A percentile compares a stretch with the other conserved stretches of the same genome.
Conservation (phyloP, 306 rosid genomes). For the Citrullus amarus region DNA sequence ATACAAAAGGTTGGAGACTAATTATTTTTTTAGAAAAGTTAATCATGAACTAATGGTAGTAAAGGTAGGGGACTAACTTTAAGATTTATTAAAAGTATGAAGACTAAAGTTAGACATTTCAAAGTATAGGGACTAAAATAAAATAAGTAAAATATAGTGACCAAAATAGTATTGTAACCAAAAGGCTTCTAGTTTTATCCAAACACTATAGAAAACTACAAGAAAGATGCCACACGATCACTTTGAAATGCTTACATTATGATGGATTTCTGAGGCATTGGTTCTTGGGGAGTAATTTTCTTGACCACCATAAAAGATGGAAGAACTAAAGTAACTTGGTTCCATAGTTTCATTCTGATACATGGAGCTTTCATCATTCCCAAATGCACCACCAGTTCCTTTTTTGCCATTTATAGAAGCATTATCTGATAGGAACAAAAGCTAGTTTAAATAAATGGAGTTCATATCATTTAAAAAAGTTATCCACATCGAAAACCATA, state of each 20-base stretch:
- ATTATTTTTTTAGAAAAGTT: too few species aligned
- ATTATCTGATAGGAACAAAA: constrained; percentile 11
- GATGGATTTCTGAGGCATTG: constrained; percentile 46
- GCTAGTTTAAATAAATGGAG: background rate
- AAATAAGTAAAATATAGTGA: too few species aligned
- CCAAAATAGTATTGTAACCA: too few species aligned
- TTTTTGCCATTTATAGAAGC: constrained; percentile 25
- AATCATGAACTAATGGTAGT: too few species aligned
- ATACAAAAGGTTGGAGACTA: too few species aligned
- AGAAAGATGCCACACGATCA: background rate
- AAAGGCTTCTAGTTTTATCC: background rate
- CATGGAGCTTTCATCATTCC: constrained; percentile 23
- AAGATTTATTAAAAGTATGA: too few species aligned
- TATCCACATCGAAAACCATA: background rate
- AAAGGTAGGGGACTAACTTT: too few species aligned
- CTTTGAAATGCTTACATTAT: constrained; percentile 25
- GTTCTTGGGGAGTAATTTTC: constrained; percentile 55
- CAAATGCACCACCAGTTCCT: constrained; percentile 23
- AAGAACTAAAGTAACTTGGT: constrained; percentile 57
- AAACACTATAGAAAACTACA: background rate
- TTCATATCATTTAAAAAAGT: background rate
- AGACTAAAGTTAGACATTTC: too few species aligned
- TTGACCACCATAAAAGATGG: constrained; percentile 84
- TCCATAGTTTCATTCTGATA: constrained; percentile 44
- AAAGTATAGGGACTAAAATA: too few species aligned